phyloP scores from a whole-genome alignment of 2,329 filamentous ascomycete species.

The Fusarium concolor region DNA sequence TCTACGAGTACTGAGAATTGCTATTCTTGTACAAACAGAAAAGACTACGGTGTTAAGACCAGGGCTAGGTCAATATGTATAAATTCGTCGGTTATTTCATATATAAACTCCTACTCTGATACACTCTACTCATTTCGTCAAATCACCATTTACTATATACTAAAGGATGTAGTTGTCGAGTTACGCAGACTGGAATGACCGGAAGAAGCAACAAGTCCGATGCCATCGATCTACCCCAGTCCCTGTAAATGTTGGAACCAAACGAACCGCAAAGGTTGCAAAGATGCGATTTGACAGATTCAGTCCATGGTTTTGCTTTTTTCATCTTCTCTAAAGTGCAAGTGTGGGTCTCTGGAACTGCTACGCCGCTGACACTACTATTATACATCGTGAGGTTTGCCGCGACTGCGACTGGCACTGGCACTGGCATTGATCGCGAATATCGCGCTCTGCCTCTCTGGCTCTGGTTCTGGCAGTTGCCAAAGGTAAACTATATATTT shows the following conservation, averaged over 20 bases:
- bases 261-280: conserved; percentile 4
- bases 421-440: not conserved
- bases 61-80: too few relatives aligned
- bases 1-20: not conserved
- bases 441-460: not conserved
- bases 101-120: not conserved
- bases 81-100: not conserved
- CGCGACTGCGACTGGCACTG: not conserved
- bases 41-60: not conserved
- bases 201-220: conserved; percentile 14
- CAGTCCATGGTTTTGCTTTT: conserved; percentile 23
- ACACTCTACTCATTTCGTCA: not conserved
- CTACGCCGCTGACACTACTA: not conserved
- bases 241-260: not conserved
- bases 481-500: conserved; percentile 16
- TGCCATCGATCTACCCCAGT: conserved; percentile 10
- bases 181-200: conserved; percentile 3
- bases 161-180: not conserved
- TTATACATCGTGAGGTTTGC: conserved; percentile 7
- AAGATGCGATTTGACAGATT: conserved; percentile 7
- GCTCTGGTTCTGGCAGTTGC: not conserved
- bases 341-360: conserved; percentile 12
- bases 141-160: not conserved
- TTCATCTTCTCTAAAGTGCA: not conserved
- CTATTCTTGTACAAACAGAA: not conserved